Evolutionary conservation across 2,329 filamentous ascomycete species (phyloP), one percentile per base, ranked within the genome.

Genomic region (Tympanopsis confertula): DNA sequence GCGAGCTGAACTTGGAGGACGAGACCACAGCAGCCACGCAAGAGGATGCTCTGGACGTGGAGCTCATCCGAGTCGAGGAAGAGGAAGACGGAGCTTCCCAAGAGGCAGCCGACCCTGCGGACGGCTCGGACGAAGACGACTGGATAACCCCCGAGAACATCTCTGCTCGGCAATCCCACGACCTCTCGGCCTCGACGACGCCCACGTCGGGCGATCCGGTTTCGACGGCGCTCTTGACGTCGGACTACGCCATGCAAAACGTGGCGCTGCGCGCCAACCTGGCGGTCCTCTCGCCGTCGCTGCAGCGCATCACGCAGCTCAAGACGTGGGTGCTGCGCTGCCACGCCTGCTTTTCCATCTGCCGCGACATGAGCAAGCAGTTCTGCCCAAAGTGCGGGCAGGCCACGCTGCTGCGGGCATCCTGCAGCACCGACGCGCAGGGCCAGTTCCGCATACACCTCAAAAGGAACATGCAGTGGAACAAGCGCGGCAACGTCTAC

Each of bases 181-280:
- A 89, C 48, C 60, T 66, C 15, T 49, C 50, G 35, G 56, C 58
- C 19, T 59, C 64, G 17, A 62, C 60, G 5, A 57, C 65, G 2
- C 57, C 65, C 15, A 60, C 69, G 29, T 60, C 68, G 35, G 42
- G 56, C 69, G 2, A 67, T 74, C 38, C 68, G 74, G 22, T 95
- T 47, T 80, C 91, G 58, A 85, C 85, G 13, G 89, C 87, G n/a
- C 79, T 89, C 33, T 81, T 96, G 53, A 96, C 91, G 1, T 87
- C 83, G 39, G 91, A 98, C 65, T 96, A 85, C 61, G 89, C 91
- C 39, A 94, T 98, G 86, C 89, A 96, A 63, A 96, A 96, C 56
- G 87, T 96, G 5, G 74, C 91, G 2, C 71, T 98, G 4, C 86
- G 93, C 48, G 93, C 96, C 67, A 94, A 94, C 62, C 74, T 98